phyloP scores from a whole-genome alignment of 2,329 filamentous ascomycete species.

The Scortechinia acanthostroma region DNA sequence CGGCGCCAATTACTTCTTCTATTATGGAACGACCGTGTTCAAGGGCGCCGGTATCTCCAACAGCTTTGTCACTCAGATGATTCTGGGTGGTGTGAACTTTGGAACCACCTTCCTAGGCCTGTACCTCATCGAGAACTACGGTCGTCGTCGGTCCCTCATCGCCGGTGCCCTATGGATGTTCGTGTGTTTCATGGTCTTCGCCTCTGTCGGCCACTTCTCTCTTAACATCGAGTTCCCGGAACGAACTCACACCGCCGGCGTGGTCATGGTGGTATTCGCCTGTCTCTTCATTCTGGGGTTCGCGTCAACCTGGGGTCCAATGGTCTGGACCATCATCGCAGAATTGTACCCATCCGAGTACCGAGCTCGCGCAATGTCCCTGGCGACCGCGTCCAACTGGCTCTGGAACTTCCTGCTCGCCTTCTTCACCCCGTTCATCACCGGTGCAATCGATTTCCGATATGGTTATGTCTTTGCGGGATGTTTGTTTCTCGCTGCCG shows the following conservation, averaged over 20 bases:
- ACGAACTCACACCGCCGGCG: constrained; percentile 34
- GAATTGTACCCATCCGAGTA: constrained; percentile 60
- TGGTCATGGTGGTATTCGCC: constrained; percentile 56
- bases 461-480: constrained; percentile 62
- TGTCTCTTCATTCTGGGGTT: constrained; percentile 59
- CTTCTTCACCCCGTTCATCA: constrained; percentile 66
- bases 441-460: constrained; percentile 46
- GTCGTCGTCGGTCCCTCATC: constrained; percentile 57
- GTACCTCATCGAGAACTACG: constrained; percentile 64
- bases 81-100: constrained; percentile 62
- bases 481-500: constrained; percentile 46
- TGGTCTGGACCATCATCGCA: constrained; percentile 57
- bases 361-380: constrained; percentile 45
- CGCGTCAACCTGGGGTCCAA: constrained; percentile 61
- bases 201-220: constrained; percentile 40
- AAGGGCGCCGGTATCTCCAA: constrained; percentile 18
- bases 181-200: constrained; percentile 50
- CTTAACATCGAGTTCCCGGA: constrained; percentile 25
- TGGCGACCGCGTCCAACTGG: constrained; percentile 41
- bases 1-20: constrained; percentile 37
- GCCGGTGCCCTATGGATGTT: constrained; percentile 54
- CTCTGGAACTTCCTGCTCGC: constrained; percentile 56
- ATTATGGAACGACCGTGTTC: constrained; percentile 29
- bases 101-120: constrained; percentile 59
- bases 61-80: constrained; percentile 61